Conservation (phyloP, 768 basidiomycete species). For the Amanita inopinata region DNA sequence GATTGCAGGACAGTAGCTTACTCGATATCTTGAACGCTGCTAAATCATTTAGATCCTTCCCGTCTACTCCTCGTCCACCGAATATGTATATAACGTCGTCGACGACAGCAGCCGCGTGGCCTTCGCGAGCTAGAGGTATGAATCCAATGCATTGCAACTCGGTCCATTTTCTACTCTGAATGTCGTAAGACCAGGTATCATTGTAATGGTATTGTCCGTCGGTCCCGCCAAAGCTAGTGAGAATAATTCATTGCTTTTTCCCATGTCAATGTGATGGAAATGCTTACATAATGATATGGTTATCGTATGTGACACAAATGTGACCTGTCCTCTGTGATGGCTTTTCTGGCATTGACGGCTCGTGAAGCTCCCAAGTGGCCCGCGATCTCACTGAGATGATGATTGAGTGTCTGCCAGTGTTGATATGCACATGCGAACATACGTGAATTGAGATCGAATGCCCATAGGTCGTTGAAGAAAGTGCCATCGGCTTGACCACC, state of each 20-base stretch:
- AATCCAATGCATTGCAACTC: constrained; percentile 95
- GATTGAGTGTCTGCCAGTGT: neutral
- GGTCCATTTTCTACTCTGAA: constrained; percentile 72
- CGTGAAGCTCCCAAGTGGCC: constrained; percentile 75
- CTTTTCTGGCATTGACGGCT: constrained; percentile 46
- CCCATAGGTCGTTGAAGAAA: constrained; percentile 93
- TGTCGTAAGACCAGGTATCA: constrained; percentile 94
- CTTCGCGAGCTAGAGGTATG: constrained; percentile 91
- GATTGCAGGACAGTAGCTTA: constrained; percentile 33
- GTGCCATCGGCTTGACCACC: constrained; percentile 94
- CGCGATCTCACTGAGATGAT: constrained; percentile 62
- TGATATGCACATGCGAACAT: constrained; percentile 23
- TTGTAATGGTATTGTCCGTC: constrained; percentile 99
- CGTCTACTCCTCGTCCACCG: constrained; percentile 94
- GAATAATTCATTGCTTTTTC: constrained; percentile 11
- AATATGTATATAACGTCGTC: constrained; percentile 98
- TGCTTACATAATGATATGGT: constrained; percentile 72
- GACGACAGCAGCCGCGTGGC: constrained; percentile 91
- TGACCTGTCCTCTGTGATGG: constrained; percentile 90
- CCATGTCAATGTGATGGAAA: constrained; percentile 5
- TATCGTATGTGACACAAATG: constrained; percentile 72
- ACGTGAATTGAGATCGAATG: constrained; percentile 93
- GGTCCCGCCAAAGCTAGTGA: constrained; percentile 87
- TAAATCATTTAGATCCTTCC: constrained; percentile 88
- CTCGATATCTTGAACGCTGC: constrained; percentile 97